phyloP scores from a whole-genome alignment of 208 protist genomes.

The Wallacemonas rigidus region DNA sequence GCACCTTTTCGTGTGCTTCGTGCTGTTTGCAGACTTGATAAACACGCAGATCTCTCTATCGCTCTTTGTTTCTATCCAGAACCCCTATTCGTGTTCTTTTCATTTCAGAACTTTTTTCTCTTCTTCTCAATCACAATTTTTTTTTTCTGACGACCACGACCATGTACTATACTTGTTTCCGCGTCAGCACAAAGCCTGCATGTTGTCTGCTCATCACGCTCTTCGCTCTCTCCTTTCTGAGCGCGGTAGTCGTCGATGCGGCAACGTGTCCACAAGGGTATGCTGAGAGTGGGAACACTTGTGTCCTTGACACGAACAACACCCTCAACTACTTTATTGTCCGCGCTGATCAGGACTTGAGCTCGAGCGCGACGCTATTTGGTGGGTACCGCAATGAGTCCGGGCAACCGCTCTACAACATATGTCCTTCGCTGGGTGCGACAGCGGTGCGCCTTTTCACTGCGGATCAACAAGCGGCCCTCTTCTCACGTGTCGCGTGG shows the following conservation, averaged over 20 bases:
- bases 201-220: no score
- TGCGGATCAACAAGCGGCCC: background rate
- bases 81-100: no score
- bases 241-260: background rate
- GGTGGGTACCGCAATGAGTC: background rate
- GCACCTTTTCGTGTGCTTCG: no score
- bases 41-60: no score
- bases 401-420: background rate
- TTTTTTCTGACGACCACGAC: no score
- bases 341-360: background rate
- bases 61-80: no score
- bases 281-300: background rate
- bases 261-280: background rate
- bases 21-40: no score
- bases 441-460: background rate
- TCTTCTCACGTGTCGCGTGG: constrained; percentile 4
- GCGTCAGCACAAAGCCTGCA: no score
- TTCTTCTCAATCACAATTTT: no score
- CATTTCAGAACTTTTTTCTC: no score
- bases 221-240: no score
- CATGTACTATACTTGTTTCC: no score
- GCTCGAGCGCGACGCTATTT: background rate
- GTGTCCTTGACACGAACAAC: background rate
- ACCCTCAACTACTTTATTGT: background rate
- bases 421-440: background rate